Percentiles rank a stretch among this genome's conserved stretches.
Conservation (phyloP, 257 asterid species). For the Paraleonurus japonicus region DNA sequence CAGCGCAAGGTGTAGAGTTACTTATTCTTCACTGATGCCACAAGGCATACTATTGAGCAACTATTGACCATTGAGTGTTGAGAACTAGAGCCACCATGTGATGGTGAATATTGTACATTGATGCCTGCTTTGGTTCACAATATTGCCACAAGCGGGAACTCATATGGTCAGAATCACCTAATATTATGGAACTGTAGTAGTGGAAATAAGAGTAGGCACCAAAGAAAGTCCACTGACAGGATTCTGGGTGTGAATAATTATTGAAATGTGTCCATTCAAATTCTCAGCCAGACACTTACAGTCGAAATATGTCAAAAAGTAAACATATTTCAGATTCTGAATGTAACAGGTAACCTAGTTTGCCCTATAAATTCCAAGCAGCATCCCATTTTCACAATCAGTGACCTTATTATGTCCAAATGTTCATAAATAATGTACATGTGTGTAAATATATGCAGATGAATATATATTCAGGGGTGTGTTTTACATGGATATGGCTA, state of each 20-base stretch:
- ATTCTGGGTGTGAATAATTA: slow-evolving; percentile 1
- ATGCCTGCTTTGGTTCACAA: slow-evolving; percentile 4
- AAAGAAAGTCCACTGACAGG: neutral
- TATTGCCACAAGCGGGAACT: neutral
- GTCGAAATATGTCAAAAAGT: neutral
- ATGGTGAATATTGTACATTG: neutral
- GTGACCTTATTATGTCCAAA: slow-evolving; percentile 2
- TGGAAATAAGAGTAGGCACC: neutral
- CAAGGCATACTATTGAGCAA: slow-evolving; percentile 11
- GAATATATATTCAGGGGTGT: neutral
- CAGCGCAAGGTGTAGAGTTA: slow-evolving; percentile 16
- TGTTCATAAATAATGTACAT: neutral
- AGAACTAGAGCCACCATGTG: neutral
- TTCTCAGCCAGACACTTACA: slow-evolving; percentile 4
- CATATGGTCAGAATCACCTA: slow-evolving; percentile 6
- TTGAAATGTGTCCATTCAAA: neutral
- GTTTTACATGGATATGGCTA: slow-evolving; percentile 18
- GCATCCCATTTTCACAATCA: neutral
- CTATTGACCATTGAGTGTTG: neutral
- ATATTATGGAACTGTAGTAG: slow-evolving; percentile 3
- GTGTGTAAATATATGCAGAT: neutral
- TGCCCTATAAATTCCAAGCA: neutral
- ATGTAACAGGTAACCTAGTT: neutral
- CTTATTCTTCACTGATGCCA: neutral
- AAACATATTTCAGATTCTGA: slow-evolving; percentile 4